Conservation (phyloP, 768 basidiomycete species). For the Gymnopilus junonius region DNA sequence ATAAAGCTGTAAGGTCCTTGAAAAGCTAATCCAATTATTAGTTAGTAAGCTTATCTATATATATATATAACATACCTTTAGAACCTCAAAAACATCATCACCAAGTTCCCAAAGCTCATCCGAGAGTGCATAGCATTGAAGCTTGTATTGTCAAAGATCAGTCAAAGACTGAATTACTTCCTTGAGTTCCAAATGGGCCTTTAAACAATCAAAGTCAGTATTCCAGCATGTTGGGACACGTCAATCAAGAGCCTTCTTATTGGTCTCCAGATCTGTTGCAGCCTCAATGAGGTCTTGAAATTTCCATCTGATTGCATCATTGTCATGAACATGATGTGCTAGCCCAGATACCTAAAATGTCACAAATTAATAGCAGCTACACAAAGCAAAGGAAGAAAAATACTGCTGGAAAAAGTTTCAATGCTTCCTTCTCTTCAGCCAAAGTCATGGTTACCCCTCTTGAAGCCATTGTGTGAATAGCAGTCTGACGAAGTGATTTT, state of each 20-base stretch:
- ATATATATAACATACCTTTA: slow-evolving; percentile 20
- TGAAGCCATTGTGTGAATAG: slow-evolving; percentile 9
- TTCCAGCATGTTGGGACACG: slow-evolving; percentile 37
- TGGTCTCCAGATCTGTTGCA: slow-evolving; percentile 4
- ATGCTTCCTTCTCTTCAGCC: slow-evolving; percentile 6
- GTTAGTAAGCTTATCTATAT: neutral
- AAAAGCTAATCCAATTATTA: slow-evolving; percentile 2
- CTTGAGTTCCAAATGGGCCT: slow-evolving; percentile 28
- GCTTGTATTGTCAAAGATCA: slow-evolving; percentile 3
- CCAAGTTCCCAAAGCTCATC: slow-evolving; percentile 29
- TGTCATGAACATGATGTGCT: slow-evolving; percentile 29
- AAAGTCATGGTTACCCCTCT: slow-evolving; percentile 4
- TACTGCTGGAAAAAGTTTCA: slow-evolving; percentile 18
- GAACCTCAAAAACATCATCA: slow-evolving; percentile 24
- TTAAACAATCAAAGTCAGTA: slow-evolving; percentile 32
- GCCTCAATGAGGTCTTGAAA: slow-evolving; percentile 26
- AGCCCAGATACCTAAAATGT: slow-evolving; percentile 19
- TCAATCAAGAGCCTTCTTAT: slow-evolving; percentile 23
- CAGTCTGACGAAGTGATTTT: slow-evolving; percentile 9
- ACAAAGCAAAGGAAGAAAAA: neutral
- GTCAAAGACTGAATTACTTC: slow-evolving; percentile 27
- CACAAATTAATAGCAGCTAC: neutral
- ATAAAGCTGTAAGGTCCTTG: neutral
- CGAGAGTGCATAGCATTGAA: slow-evolving; percentile 24
- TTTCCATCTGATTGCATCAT: slow-evolving; percentile 22